Evolutionary conservation across 2,329 filamentous ascomycete species (phyloP), one percentile per base, ranked within the genome.

Genomic region (Domatiomyces catenatus): DNA sequence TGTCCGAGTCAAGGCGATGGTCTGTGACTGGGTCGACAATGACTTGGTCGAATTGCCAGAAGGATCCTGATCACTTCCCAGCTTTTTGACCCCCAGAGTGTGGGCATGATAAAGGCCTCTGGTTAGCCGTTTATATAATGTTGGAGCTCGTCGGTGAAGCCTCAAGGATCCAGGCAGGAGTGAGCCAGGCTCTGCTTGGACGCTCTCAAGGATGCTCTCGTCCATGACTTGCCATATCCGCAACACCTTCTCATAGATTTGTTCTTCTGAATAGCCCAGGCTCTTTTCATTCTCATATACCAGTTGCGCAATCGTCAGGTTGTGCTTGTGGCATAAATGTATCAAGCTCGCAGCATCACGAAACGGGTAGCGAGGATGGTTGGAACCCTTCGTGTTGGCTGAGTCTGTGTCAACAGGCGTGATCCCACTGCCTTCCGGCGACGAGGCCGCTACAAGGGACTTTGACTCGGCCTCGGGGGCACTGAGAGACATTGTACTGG

Each of bases 201-300:
- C 55, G 24, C 55, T 51, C 44, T 57, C 53, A 12, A 52, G 55
- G 44, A 57, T 57, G 46, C 55, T 53, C 7, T 55, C 48, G 39
- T 57, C 53, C 53, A 57, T 57, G 47, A 57, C 53, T n/a, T 51
- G 49, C 53, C 53, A 57, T 39, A 57, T 50, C 6, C 49, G 48
- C 44, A 55, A 52, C n/a, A 57, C 45, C 47, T 55, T 55, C 15
- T 46, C 46, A 39, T 53, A 57, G 12, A 57, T 52, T 43, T 55
- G 48, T 17, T 52, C 39, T 24, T 57, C 55, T n/a, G 46, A 48
- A 15, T 44, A 43, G 22, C 55, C 53, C 17, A 54, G 51, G 42
- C 51, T 52, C 47, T 55, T 57, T 48, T 57, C 55, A 42, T 57
- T 57, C 51, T 57, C 53, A 47, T 50, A 57, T 43, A 57, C 50